A percentile compares a stretch with the other conserved stretches of the same genome.
Evolutionary conservation across 2,329 filamentous ascomycete genomes (phyloP).

Genomic region (Botrytis pseudocinerea): DNA sequence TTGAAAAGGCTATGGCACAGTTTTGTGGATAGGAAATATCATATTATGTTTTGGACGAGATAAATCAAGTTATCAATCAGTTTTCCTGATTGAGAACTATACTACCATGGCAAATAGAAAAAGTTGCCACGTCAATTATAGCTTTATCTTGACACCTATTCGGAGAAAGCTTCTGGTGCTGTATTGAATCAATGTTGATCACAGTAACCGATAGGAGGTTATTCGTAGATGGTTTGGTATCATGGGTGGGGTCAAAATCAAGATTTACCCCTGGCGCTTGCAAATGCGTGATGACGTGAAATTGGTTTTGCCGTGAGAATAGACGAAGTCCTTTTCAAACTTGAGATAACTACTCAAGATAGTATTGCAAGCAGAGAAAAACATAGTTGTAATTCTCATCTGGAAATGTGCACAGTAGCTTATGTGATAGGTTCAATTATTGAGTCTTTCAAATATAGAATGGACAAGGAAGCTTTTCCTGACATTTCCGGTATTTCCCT

Average conservation of each 20-base stretch:
- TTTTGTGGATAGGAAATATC: background rate
- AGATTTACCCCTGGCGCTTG: conserved; percentile 25
- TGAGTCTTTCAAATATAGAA: conserved; percentile 20
- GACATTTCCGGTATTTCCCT: conserved; percentile 23
- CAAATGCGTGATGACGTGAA: conserved; percentile 25
- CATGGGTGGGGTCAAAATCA: conserved; percentile 21
- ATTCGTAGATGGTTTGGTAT: conserved; percentile 2
- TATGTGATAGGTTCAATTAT: conserved; percentile 24
- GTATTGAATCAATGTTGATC: background rate
- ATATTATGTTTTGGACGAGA: background rate
- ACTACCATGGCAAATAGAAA: background rate
- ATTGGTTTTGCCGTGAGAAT: background rate
- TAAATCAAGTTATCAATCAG: background rate
- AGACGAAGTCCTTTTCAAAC: background rate
- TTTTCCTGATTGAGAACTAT: background rate
- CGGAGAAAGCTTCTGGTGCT: background rate
- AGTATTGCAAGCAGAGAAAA: background rate
- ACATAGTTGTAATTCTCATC: background rate
- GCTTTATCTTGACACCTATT: background rate
- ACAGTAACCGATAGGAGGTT: background rate
- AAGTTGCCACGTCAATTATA: background rate
- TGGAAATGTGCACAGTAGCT: background rate
- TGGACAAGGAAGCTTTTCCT: conserved; percentile 23
- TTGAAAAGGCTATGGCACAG: background rate
- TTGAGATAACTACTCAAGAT: conserved; percentile 2